Percentiles rank a stretch among this genome's conserved stretches.
Evolutionary conservation across 2,329 filamentous ascomycete genomes (phyloP).

Genomic region (Thielaviopsis euricoi): DNA sequence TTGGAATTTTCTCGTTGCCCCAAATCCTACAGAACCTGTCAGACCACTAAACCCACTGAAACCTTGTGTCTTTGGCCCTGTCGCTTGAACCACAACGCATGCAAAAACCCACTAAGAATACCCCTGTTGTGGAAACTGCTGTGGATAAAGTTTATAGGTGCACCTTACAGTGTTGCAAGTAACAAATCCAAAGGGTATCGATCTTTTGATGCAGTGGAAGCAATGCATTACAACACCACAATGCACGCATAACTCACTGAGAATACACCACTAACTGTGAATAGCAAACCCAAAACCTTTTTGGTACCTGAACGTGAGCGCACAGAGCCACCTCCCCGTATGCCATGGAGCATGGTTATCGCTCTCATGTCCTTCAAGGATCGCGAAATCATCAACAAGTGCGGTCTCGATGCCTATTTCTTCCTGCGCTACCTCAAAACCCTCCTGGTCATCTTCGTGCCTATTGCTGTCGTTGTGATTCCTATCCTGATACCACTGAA

Average conservation of each 20-base stretch:
- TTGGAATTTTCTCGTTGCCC: not conserved
- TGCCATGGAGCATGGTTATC: constrained; percentile 34
- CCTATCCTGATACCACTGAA: constrained; percentile 82
- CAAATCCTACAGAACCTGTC: not conserved
- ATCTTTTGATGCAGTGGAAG: no score
- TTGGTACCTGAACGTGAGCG: constrained; percentile 74
- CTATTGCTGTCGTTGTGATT: constrained; percentile 59
- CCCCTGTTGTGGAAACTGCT: no score
- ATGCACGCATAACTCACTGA: not conserved
- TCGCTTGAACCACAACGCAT: no score
- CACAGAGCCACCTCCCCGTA: constrained; percentile 53
- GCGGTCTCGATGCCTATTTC: constrained; percentile 91
- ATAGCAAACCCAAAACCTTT: constrained; percentile 66
- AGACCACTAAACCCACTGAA: not conserved
- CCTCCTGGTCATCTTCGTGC: constrained; percentile 81
- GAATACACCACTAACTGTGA: not conserved
- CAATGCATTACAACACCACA: no score
- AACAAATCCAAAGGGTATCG: no score
- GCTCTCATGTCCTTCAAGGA: constrained; percentile 52
- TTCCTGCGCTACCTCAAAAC: constrained; percentile 71
- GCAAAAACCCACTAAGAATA: not conserved
- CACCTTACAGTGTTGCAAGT: no score
- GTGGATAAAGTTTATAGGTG: no score
- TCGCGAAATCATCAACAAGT: constrained; percentile 82
- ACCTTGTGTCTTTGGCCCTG: not conserved